A percentile compares a stretch with the other conserved stretches of the same genome.
These are phyloP conservation scores for Cyberlindnera euphorbiiphila DNA, from an alignment of 805 yeast species.

Conservation along the genomic window DNA sequence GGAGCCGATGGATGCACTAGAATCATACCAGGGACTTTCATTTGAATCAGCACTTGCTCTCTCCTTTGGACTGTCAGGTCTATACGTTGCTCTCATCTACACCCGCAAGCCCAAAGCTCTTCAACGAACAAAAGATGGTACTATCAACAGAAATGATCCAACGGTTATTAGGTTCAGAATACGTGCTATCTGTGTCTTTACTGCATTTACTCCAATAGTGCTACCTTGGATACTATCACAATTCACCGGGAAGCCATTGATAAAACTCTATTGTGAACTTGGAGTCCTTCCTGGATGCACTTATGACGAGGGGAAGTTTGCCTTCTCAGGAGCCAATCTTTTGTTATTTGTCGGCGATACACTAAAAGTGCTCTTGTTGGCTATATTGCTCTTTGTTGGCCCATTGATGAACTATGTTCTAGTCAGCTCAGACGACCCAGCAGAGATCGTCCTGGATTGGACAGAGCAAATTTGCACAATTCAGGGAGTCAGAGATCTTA, in stretches of 20 bases:
- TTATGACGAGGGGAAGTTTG: slow-evolving; percentile 2
- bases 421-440: slow-evolving; percentile 19
- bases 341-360: slow-evolving; percentile 19
- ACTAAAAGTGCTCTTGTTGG: slow-evolving; percentile 27
- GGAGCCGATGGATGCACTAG: too few relatives aligned
- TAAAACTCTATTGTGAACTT: slow-evolving; percentile 18
- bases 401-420: slow-evolving; percentile 39
- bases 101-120: slow-evolving; percentile 15
- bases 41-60: slow-evolving; percentile 20
- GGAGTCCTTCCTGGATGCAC: slow-evolving; percentile 38
- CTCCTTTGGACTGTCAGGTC: slow-evolving; percentile 35
- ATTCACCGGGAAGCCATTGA: slow-evolving; percentile 7
- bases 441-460: slow-evolving; percentile 20
- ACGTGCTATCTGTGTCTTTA: slow-evolving; percentile 29
- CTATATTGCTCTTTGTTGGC: slow-evolving; percentile 43
- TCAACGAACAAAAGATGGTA: not conserved
- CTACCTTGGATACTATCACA: slow-evolving; percentile 13
- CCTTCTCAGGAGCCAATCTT: slow-evolving; percentile 3
- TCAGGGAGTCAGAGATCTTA: slow-evolving; percentile 49
- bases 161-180: slow-evolving; percentile 40
- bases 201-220: slow-evolving; percentile 1
- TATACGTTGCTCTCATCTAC: slow-evolving; percentile 45
- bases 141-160: slow-evolving; percentile 39
- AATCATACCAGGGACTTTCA: not conserved
- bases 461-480: slow-evolving; percentile 27